A percentile compares a stretch with the other conserved stretches of the same genome.
Evolutionary conservation across 768 basidiomycete genomes (phyloP).

Genomic region (Amanita polypyramis): DNA sequence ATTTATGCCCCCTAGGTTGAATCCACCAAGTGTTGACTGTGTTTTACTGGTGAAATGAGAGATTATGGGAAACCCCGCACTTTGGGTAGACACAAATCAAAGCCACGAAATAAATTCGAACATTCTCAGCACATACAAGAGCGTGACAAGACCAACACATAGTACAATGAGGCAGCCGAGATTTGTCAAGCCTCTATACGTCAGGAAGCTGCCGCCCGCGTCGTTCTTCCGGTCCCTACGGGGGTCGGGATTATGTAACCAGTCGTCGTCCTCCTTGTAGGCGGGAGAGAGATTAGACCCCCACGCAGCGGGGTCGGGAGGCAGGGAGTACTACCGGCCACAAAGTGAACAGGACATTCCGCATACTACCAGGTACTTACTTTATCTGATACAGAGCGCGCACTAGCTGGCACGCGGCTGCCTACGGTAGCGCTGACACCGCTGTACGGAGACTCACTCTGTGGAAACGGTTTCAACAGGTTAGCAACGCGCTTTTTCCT

Average conservation of each 20-base stretch:
- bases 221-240: conserved; percentile 49
- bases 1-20: conserved; percentile 72
- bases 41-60: conserved; percentile 39
- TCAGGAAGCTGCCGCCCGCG: conserved; percentile 51
- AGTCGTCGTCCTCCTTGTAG: conserved; percentile 53
- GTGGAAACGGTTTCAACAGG: too few relatives aligned
- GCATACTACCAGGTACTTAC: conserved; percentile 16
- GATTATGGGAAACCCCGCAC: conserved; percentile 55
- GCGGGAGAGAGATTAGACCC: conserved; percentile 53
- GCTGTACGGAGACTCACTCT: conserved; percentile 35
- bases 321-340: conserved; percentile 50
- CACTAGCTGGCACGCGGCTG: conserved; percentile 15
- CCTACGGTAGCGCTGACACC: conserved; percentile 14
- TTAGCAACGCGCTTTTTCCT: neutral
- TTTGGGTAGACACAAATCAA: conserved; percentile 14
- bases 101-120: neutral
- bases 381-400: conserved; percentile 51
- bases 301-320: conserved; percentile 66
- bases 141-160: conserved; percentile 37
- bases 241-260: conserved; percentile 67
- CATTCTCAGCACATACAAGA: conserved; percentile 40
- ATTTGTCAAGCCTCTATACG: conserved; percentile 61
- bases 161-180: conserved; percentile 57
- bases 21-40: conserved; percentile 45
- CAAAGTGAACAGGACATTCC: conserved; percentile 1